Evolutionary conservation across 2,329 filamentous ascomycete species (phyloP).

Genomic region (Aurifilum marmelostoma): DNA sequence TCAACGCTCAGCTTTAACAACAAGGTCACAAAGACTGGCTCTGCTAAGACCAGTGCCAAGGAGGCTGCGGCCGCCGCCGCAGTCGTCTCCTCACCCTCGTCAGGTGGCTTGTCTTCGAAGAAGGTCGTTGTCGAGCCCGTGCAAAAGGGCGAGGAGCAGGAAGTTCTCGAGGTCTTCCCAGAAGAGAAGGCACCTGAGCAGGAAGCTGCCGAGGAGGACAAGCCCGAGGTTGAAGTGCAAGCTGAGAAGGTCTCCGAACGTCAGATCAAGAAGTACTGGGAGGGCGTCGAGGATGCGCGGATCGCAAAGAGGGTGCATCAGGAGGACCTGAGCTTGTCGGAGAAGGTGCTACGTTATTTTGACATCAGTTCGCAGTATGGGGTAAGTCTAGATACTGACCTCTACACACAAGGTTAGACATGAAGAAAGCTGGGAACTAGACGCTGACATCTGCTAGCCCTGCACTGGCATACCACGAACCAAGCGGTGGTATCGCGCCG

Average conservation of each 20-base stretch:
- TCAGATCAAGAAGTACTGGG: constrained; percentile 80
- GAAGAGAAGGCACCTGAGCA: constrained; percentile 8
- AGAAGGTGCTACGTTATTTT: constrained; percentile 90
- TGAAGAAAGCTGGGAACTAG: neutral
- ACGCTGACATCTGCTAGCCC: constrained; percentile 58
- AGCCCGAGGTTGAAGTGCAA: constrained; percentile 54
- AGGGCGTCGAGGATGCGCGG: constrained; percentile 68
- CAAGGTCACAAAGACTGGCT: constrained; percentile 57
- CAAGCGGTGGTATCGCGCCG: constrained; percentile 86
- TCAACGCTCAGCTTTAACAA: constrained; percentile 62
- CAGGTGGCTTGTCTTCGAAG: constrained; percentile 26
- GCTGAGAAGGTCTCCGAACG: constrained; percentile 69
- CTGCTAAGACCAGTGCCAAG: constrained; percentile 48
- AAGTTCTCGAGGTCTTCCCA: constrained; percentile 31
- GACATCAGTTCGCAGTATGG: constrained; percentile 92
- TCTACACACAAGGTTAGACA: neutral
- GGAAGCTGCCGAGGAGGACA: constrained; percentile 41
- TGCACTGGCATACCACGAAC: constrained; percentile 82
- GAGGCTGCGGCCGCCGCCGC: constrained; percentile 37
- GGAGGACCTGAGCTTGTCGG: constrained; percentile 67
- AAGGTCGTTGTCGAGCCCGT: constrained; percentile 33
- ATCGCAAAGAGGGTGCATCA: constrained; percentile 77
- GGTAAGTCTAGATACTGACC: constrained; percentile 59
- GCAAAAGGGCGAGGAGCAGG: constrained; percentile 33
- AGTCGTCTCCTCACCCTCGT: neutral